These are phyloP conservation scores for Linaria vulgaris DNA, from an alignment of 257 asterid species.

Conservation along the genomic window DNA sequence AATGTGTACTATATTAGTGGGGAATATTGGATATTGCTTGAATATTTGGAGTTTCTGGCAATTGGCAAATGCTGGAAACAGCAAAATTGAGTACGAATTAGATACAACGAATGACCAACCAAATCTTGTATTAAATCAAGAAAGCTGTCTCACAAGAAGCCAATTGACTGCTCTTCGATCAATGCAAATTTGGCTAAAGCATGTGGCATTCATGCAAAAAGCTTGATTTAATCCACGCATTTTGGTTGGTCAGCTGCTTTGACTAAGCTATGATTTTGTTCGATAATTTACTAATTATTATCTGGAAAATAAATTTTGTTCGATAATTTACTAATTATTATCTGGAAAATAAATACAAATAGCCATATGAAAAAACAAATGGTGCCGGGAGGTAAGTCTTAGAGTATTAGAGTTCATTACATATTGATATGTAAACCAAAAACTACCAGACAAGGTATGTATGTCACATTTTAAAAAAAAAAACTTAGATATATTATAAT, in stretches of 20 bases:
- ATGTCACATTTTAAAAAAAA: too few relatives aligned
- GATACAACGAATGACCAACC: background rate
- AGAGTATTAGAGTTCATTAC: too few relatives aligned
- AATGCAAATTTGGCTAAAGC: conserved; percentile 3
- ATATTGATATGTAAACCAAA: too few relatives aligned
- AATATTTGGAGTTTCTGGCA: conserved; percentile 21
- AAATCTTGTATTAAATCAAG: background rate
- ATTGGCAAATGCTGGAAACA: conserved; percentile 17
- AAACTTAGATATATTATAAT: too few relatives aligned
- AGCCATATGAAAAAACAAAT: too few relatives aligned
- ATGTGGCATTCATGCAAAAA: conserved; percentile 31
- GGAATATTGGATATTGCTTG: too few relatives aligned
- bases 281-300: background rate
- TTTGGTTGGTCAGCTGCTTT: background rate
- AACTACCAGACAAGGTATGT: too few relatives aligned
- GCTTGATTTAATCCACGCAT: conserved; percentile 10
- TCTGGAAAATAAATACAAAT: background rate
- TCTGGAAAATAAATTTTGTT: background rate
- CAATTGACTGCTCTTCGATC: background rate
- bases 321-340: background rate
- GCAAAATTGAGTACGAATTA: background rate
- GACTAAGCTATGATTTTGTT: background rate
- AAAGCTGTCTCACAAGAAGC: background rate
- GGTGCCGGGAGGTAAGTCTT: too few relatives aligned
- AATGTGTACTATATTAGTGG: too few relatives aligned